These are phyloP conservation scores for Herpetospermum pedunculosum DNA, from an alignment of 306 rosid species.

Conservation along the genomic window DNA sequence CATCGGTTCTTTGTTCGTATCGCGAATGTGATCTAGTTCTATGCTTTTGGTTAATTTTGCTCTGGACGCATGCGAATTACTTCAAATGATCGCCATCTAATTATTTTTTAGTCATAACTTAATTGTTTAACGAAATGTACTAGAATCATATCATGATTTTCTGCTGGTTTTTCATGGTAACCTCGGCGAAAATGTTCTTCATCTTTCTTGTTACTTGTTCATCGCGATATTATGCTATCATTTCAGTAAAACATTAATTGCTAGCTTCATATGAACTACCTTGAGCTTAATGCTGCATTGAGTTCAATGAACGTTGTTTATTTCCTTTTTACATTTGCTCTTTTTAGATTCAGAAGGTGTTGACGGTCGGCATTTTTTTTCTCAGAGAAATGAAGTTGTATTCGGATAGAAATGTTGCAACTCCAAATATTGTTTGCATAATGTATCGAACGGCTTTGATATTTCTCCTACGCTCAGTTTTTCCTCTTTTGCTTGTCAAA, in stretches of 20 bases:
- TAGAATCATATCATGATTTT: neutral
- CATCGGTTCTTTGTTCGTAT: neutral
- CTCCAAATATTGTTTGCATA: neutral
- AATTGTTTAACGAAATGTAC: neutral
- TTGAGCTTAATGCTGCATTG: neutral
- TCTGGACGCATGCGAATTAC: neutral
- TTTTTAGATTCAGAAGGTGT: neutral
- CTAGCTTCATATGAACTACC: neutral
- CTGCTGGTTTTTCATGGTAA: neutral
- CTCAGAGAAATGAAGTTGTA: neutral
- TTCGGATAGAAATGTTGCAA: neutral
- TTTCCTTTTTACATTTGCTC: neutral
- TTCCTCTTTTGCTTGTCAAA: slow-evolving; percentile 16
- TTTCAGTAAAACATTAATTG: neutral
- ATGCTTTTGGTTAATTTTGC: neutral
- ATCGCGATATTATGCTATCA: neutral
- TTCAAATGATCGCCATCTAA: neutral
- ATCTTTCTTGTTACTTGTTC: neutral
- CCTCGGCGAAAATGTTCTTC: neutral
- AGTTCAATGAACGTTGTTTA: neutral
- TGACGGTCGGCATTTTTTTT: neutral
- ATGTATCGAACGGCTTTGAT: neutral
- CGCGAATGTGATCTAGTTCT: neutral
- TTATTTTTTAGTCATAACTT: neutral
- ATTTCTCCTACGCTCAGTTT: neutral